Percentiles rank a stretch among this genome's conserved stretches.
Evolutionary conservation across 306 rosid genomes (phyloP).

Genomic region (Lathyrus tuberosus): DNA sequence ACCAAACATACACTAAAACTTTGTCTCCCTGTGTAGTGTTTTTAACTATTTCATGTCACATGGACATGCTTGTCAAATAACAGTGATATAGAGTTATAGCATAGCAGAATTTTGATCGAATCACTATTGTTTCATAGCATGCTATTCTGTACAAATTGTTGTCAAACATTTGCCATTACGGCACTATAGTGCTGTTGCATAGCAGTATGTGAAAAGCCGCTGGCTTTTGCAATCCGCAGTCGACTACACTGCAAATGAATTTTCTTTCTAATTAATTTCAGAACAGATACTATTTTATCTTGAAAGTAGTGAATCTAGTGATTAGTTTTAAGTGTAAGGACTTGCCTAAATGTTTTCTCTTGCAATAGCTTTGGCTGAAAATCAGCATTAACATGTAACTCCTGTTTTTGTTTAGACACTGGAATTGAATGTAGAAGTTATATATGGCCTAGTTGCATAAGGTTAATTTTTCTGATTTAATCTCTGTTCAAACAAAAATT

Average conservation of each 20-base stretch:
- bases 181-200: neutral
- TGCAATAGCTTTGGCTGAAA: neutral
- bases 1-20: too few species aligned
- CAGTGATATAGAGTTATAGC: neutral
- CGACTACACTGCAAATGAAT: neutral
- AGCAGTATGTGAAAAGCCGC: neutral
- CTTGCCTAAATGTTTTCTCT: neutral
- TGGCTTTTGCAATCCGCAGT: neutral
- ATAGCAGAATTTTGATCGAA: neutral
- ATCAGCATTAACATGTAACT: neutral
- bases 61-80: neutral
- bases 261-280: slow-evolving; percentile 1
- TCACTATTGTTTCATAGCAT: too few species aligned
- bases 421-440: neutral
- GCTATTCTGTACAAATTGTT: neutral
- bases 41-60: slow-evolving; percentile 1
- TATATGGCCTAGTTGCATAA: slow-evolving; percentile 8
- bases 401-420: slow-evolving; percentile 12
- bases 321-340: neutral
- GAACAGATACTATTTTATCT: neutral
- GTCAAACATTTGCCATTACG: neutral
- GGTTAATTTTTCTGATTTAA: slow-evolving; percentile 37
- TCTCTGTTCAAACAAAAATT: slow-evolving; percentile 39
- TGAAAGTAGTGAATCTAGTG: neutral
- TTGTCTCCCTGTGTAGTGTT: neutral